Conservation (phyloP, 306 rosid genomes). For the Medicago truncatula region DNA sequence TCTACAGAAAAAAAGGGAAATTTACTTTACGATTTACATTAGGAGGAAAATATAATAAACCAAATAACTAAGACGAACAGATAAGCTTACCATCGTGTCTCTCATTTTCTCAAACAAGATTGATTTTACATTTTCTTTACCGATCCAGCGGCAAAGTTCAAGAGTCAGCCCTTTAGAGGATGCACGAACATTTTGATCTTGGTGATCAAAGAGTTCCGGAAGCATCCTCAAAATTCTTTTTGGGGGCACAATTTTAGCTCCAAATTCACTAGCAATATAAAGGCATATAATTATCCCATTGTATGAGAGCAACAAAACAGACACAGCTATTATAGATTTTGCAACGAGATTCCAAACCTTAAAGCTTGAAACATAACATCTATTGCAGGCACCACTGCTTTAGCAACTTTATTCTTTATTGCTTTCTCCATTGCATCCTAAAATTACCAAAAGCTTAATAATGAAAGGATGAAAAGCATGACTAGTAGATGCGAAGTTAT, state of each 20-base stretch:
- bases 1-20: constrained; percentile 48
- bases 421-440: constrained; percentile 99
- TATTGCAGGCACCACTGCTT: constrained; percentile 98
- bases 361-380: constrained; percentile 99
- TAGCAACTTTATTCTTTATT: constrained; percentile 91
- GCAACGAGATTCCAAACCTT: constrained; percentile 63
- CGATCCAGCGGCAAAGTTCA: constrained; percentile 99
- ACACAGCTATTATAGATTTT: constrained; percentile 21
- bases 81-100: constrained; percentile 85
- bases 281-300: constrained; percentile 7
- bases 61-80: constrained; percentile 18
- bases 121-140: constrained; percentile 96
- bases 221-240: constrained; percentile 96
- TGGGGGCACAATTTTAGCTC: constrained; percentile 86
- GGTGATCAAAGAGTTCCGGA: constrained; percentile 98
- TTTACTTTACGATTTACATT: constrained; percentile 20
- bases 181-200: constrained; percentile 99
- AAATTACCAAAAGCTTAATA: constrained; percentile 47
- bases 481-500: constrained; percentile 13
- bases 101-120: constrained; percentile 98
- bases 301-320: constrained; percentile 19
- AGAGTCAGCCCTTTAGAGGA: constrained; percentile 96
- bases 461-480: constrained; percentile 11
- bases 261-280: constrained; percentile 75
- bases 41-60: constrained; percentile 10